A percentile compares a stretch with the other conserved stretches of the same genome.
Conservation (phyloP, 129 eudicot genomes). For the Ambrosia trifida region DNA sequence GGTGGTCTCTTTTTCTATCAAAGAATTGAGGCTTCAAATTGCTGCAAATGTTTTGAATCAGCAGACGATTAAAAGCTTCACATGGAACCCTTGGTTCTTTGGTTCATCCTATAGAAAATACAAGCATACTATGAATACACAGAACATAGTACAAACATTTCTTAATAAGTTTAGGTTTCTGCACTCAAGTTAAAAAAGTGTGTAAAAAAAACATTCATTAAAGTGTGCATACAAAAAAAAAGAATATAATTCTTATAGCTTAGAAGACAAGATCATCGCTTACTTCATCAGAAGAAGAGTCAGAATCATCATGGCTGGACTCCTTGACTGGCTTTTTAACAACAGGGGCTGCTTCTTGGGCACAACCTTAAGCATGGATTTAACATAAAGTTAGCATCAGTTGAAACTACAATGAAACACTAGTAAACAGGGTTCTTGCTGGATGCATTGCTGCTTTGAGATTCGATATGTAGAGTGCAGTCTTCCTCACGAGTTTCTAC, state of each 20-base stretch:
- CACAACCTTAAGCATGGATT: too few relatives aligned
- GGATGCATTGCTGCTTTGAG: too few relatives aligned
- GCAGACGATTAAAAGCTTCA: too few relatives aligned
- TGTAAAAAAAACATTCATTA: not conserved
- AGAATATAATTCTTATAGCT: not conserved
- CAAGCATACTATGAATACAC: not conserved
- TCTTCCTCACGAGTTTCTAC: too few relatives aligned
- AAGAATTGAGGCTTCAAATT: too few relatives aligned
- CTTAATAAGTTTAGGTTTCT: constrained; percentile 21
- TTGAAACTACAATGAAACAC: too few relatives aligned
- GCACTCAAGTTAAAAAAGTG: constrained; percentile 14
- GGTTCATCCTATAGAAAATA: constrained; percentile 24
- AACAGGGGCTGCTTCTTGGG: constrained; percentile 38
- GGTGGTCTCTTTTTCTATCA: too few relatives aligned
- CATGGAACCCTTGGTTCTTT: too few relatives aligned
- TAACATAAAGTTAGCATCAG: too few relatives aligned
- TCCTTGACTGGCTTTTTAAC: constrained; percentile 35
- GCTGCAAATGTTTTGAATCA: too few relatives aligned
- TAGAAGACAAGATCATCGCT: not conserved
- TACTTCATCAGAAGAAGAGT: constrained; percentile 43
- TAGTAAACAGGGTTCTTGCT: not conserved
- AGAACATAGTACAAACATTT: not conserved
- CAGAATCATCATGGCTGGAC: constrained; percentile 37
- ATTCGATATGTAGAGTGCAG: too few relatives aligned
- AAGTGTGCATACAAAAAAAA: not conserved